Evolutionary conservation across 1,139 yeast genomes (phyloP).

Genomic region (Scheffersomyces titani): DNA sequence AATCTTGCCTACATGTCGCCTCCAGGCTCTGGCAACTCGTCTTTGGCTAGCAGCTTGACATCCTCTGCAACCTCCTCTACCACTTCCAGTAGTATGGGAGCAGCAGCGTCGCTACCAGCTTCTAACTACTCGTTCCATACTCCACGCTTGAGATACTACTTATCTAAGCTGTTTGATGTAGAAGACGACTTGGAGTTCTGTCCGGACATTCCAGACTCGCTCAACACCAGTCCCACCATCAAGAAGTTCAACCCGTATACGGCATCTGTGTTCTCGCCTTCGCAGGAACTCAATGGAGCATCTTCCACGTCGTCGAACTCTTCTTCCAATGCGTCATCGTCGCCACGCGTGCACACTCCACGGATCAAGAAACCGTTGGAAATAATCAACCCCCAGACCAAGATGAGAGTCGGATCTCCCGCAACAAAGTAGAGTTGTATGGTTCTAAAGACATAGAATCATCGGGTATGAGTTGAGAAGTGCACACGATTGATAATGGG

Average conservation of each 20-base stretch:
- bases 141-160: slow-evolving; percentile 46
- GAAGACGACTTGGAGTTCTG: slow-evolving; percentile 71
- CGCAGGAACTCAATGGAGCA: slow-evolving; percentile 8
- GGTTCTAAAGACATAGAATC: not conserved
- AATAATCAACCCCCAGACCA: slow-evolving; percentile 78
- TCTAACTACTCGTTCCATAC: slow-evolving; percentile 41
- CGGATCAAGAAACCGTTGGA: slow-evolving; percentile 66
- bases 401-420: slow-evolving; percentile 64
- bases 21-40: slow-evolving; percentile 9
- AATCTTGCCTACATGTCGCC: slow-evolving; percentile 21
- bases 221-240: slow-evolving; percentile 15
- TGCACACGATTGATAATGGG: not conserved
- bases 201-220: slow-evolving; percentile 49
- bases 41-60: slow-evolving; percentile 9
- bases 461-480: not conserved
- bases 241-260: slow-evolving; percentile 61
- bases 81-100: slow-evolving; percentile 4
- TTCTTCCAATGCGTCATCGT: slow-evolving; percentile 12
- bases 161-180: slow-evolving; percentile 60
- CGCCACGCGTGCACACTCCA: slow-evolving; percentile 54
- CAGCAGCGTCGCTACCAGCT: slow-evolving; percentile 10
- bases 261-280: slow-evolving; percentile 56
- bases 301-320: not conserved
- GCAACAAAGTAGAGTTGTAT: slow-evolving; percentile 15
- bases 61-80: slow-evolving; percentile 14